phyloP scores from a whole-genome alignment of 495 filamentous ascomycete species.

The Lepidopterella palustris region DNA sequence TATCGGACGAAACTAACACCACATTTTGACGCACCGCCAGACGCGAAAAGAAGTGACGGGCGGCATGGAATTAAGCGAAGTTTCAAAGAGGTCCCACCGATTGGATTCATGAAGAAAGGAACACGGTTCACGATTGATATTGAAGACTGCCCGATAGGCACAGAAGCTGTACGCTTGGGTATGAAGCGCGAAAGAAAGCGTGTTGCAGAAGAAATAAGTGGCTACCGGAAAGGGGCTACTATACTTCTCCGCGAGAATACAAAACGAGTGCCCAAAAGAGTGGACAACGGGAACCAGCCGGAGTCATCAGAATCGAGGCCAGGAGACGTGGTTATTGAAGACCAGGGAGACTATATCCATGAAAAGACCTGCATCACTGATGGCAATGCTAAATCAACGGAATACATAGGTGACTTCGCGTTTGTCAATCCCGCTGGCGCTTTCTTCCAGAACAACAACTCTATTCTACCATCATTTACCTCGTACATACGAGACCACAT shows the following conservation, averaged over 20 bases:
- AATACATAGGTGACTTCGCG: slow-evolving; percentile 78
- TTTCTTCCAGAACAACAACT: slow-evolving; percentile 99
- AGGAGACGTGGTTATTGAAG: slow-evolving; percentile 30
- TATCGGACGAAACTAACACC: slow-evolving; percentile 97
- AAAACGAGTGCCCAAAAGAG: slow-evolving; percentile 53
- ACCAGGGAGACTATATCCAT: slow-evolving; percentile 50
- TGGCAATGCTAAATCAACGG: slow-evolving; percentile 67
- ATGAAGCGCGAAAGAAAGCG: slow-evolving; percentile 65
- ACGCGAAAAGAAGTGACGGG: slow-evolving; percentile 39
- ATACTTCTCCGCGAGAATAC: slow-evolving; percentile 85
- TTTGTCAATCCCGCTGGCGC: slow-evolving; percentile 85
- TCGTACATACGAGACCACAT: slow-evolving; percentile 81
- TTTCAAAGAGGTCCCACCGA: slow-evolving; percentile 58
- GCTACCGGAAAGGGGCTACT: slow-evolving; percentile 77
- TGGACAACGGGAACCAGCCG: slow-evolving; percentile 14
- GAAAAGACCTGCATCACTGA: slow-evolving; percentile 83
- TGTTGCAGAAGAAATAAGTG: slow-evolving; percentile 60
- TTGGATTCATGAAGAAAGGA: slow-evolving; percentile 87
- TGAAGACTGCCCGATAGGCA: slow-evolving; percentile 94
- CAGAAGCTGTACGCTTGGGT: slow-evolving; percentile 70
- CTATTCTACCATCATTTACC: slow-evolving; percentile 86
- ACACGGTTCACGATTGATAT: slow-evolving; percentile 73
- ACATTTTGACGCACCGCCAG: slow-evolving; percentile 73
- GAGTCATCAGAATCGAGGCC: slow-evolving; percentile 5
- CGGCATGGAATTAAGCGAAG: slow-evolving; percentile 39